Evolutionary conservation across 2,329 filamentous ascomycete genomes (phyloP).

Genomic region (Penicillium paneum): DNA sequence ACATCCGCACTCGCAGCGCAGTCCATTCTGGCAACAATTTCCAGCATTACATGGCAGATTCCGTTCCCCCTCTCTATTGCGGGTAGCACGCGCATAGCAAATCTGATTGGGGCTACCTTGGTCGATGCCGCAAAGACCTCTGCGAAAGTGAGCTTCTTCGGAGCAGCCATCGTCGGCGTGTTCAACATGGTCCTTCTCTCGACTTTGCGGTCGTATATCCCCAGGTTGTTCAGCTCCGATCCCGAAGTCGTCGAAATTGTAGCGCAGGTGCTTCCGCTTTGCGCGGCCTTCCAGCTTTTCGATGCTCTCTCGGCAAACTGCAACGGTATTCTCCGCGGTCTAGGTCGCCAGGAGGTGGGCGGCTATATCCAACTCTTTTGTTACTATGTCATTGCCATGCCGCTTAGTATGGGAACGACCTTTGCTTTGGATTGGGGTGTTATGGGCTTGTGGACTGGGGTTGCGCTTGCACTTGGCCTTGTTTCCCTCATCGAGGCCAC

Average conservation of each 20-base stretch:
- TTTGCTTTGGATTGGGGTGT: conserved; percentile 77
- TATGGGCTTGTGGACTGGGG: conserved; percentile 75
- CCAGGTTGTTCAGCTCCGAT: conserved; percentile 74
- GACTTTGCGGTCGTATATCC: conserved; percentile 68
- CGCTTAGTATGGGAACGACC: conserved; percentile 72
- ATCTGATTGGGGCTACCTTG: conserved; percentile 83
- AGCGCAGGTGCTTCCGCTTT: conserved; percentile 69
- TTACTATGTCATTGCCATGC: conserved; percentile 84
- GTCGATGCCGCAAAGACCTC: conserved; percentile 75
- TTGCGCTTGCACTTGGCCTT: conserved; percentile 65
- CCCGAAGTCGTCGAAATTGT: conserved; percentile 66
- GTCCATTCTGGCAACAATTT: conserved; percentile 75
- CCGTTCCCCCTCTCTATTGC: conserved; percentile 90
- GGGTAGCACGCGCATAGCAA: conserved; percentile 82
- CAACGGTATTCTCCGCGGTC: conserved; percentile 79
- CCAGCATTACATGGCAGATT: conserved; percentile 80
- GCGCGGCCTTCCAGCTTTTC: conserved; percentile 85
- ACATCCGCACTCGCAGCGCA: conserved; percentile 81
- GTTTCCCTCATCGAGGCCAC: conserved; percentile 56
- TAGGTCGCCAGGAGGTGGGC: conserved; percentile 84
- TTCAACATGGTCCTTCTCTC: conserved; percentile 73
- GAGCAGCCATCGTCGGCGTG: conserved; percentile 67
- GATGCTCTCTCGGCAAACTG: conserved; percentile 76
- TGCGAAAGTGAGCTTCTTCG: conserved; percentile 70
- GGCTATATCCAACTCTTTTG: conserved; percentile 82